These are phyloP conservation scores for Dictyostelium citrinum DNA, from an alignment of 78 protist species.

Conservation along the genomic window DNA sequence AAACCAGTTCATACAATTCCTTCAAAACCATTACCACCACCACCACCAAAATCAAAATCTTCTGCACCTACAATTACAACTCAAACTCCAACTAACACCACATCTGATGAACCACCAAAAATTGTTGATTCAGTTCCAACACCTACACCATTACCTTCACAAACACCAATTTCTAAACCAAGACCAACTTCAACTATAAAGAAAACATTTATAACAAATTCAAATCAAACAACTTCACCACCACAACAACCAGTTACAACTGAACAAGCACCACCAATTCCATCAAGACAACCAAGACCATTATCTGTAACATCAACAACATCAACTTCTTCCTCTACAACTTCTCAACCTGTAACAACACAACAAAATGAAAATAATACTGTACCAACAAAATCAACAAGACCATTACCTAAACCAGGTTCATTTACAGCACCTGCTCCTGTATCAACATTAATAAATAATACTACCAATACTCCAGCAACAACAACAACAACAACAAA, in stretches of 20 bases:
- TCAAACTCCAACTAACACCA: not conserved
- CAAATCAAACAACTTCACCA: not conserved
- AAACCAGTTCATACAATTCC: slow-evolving; percentile 13
- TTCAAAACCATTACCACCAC: slow-evolving; percentile 75
- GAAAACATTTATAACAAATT: not conserved
- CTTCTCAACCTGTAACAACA: not conserved
- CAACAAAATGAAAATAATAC: not conserved
- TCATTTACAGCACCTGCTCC: not conserved
- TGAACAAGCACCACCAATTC: not conserved
- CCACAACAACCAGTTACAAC: not conserved
- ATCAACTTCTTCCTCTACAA: not conserved
- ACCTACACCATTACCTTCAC: not conserved
- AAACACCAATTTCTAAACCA: not conserved
- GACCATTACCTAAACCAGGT: not conserved
- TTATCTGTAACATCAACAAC: not conserved
- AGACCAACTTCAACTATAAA: not conserved
- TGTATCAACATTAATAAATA: slow-evolving; percentile 1
- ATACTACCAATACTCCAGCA: not conserved
- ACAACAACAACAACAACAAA: not conserved
- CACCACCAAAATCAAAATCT: slow-evolving; percentile 35
- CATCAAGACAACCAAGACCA: not conserved
- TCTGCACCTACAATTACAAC: not conserved
- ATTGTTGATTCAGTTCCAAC: not conserved
- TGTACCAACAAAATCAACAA: not conserved
- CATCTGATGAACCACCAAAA: not conserved